Base-by-base conservation (phyloP, 129 eudicot genomes). In the Lonicera japonica region DNA sequence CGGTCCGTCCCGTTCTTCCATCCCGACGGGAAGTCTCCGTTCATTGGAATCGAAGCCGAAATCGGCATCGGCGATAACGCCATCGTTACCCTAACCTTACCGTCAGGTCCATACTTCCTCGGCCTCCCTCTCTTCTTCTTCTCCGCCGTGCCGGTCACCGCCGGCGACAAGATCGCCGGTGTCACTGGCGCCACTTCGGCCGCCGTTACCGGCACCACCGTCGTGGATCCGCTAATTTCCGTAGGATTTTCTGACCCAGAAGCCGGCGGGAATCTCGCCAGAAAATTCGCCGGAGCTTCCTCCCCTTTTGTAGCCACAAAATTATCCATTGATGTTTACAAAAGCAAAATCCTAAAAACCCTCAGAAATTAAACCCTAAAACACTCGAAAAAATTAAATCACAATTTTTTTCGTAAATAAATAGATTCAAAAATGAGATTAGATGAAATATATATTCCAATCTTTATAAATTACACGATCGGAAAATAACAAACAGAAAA, bases 61-160 rank as follows among this genome's bases (percentile, higher is more conserved):
- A 91, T 84, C 1, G 97, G 97, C 95, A 80, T 91, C 47, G 97
- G 97, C 38, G 97, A 91, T 60, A 91, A 66, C 24, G 95, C 76
- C 56, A 56, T 22, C 8, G 77, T 58, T 3, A 29, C 36, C 36
- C 6, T 29, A 29, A 39, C 50, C 56, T 84, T 58, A 38, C 95
- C 74, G 58, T 76, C 86, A 46, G 75, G 77, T 72, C 85, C 90
- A 65, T 87, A 87, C 69, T 87, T 91, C 63, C 87, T 87, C 15
- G 97, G 97, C 69, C 97, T 77, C 8, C 97, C 97, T 72, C 95
- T 87, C 66, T 80, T 91, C 81, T 84, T 91, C 76, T 77, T 82
- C 58, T 52, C 66, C 46, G 25, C 64, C 12, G 25, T 54, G 16
- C 19, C 73, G 18, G 25, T 43, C 34, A 23, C 65, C 40, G 63